These are phyloP conservation scores for Alternaria conjuncta DNA, from an alignment of 2,329 filamentous ascomycete species.

Conservation along the genomic window DNA sequence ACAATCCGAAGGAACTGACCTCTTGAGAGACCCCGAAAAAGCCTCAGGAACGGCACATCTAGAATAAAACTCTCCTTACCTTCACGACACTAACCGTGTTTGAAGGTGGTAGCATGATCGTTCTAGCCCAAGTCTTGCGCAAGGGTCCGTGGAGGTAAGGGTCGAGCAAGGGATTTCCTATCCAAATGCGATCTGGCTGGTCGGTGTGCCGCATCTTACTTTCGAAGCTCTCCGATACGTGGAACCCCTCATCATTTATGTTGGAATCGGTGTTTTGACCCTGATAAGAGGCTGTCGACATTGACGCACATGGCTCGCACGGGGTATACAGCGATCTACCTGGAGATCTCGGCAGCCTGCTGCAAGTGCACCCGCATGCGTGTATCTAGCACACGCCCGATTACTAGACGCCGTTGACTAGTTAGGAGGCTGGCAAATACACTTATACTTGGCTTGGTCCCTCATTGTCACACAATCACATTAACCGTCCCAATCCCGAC, in stretches of 20 bases:
- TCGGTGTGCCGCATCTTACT: not conserved
- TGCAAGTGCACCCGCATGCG: not conserved
- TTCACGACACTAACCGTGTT: not conserved
- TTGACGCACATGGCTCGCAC: not conserved
- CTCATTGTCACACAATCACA: not conserved
- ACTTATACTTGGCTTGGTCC: slow-evolving; percentile 1
- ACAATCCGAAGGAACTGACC: not conserved
- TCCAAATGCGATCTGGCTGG: not conserved
- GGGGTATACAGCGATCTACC: not conserved
- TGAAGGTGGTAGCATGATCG: not conserved
- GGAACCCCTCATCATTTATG: not conserved
- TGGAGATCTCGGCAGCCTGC: slow-evolving; percentile 1
- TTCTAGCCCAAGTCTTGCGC: not conserved
- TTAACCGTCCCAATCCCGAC: not conserved
- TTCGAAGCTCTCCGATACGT: not conserved
- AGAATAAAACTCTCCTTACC: not conserved
- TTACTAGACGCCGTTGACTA: not conserved
- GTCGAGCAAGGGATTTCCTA: slow-evolving; percentile 5
- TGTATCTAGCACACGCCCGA: not conserved
- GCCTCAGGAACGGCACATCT: not conserved
- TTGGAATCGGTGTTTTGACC: not conserved
- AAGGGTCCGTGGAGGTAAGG: not conserved
- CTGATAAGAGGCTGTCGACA: not conserved
- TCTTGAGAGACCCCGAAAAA: not conserved
- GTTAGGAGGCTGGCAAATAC: not conserved